Evolutionary conservation across 805 yeast species (phyloP), one percentile per base, ranked within the genome.

Genomic region (Sporopachydermia lactativora): DNA sequence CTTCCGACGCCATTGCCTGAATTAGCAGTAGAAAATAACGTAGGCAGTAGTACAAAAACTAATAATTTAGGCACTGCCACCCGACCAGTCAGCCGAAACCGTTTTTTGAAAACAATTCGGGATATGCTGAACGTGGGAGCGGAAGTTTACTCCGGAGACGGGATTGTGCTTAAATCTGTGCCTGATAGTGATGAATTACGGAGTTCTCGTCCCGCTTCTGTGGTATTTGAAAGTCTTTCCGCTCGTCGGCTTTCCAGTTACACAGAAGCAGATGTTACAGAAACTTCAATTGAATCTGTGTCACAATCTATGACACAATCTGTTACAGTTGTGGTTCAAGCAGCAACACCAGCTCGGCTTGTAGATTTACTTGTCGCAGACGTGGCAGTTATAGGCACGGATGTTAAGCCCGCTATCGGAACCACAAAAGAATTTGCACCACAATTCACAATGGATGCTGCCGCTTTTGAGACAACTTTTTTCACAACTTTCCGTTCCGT

Each of bases 331-430:
- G 78, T 71, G 4, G 59, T 75, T 18, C 77, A 76, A 49, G 72
- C 83, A 3, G 92, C 92, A 1, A 69, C 82, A 1, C 59, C 84
- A 42, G 92, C 83, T 36, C 75, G 76, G 49, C 66, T 89, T 49
- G 67, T 86, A 41, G 96, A 89, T 57, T 67, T 88, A 16, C 59
- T 89, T 40, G 85, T 89, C 3, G 66, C 72, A 54, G 89, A 81
- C 15, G 78, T 71, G 34, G 71, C 70, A 49, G 75, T 71, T 42
- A 85, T 74, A 52, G 63, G 64, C 2, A 50, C 60, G 3, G 54
- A 53, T 35, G 46, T 51, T 5, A 28, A 41, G n/a, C 15, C 37
- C 3, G 37, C 18, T 11, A 15, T 18, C n/a, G 37, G 15, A 35
- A 24, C n/a, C 13, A n/a, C 34, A n/a, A 13, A 24, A 13, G 13